A percentile compares a stretch with the other conserved stretches of the same genome.
phyloP scores from a whole-genome alignment of 257 asterid genomes.

The Capsicum pubescens region DNA sequence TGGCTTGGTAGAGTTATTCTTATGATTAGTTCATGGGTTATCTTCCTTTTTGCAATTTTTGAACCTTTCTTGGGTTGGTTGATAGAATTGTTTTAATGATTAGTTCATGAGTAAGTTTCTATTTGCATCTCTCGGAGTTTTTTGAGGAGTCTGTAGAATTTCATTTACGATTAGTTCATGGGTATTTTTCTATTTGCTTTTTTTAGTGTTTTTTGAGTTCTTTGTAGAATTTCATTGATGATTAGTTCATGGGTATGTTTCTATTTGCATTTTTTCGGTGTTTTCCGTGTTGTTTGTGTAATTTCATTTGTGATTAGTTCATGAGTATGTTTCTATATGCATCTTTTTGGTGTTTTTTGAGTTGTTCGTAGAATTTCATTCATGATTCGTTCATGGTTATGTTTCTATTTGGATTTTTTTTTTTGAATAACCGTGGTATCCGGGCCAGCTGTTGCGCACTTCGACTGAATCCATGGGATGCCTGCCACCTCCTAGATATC shows the following conservation, averaged over 20 bases:
- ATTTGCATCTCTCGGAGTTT: neutral
- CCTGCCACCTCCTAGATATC: too few species aligned
- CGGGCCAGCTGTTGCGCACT: too few species aligned
- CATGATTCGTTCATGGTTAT: neutral
- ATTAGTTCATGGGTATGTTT: neutral
- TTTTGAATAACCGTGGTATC: too few species aligned
- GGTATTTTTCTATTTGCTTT: neutral
- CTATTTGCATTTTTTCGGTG: neutral
- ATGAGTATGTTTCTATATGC: neutral
- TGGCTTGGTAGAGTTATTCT: too few species aligned
- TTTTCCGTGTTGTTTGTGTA: too few species aligned
- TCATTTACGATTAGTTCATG: neutral
- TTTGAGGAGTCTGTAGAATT: neutral
- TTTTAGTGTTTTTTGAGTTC: neutral
- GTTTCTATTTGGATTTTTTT: neutral
- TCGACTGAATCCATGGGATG: too few species aligned
- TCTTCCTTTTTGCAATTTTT: too few species aligned
- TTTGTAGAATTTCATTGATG: too few species aligned
- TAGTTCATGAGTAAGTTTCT: neutral
- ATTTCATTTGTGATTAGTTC: neutral
- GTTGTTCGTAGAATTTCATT: neutral
- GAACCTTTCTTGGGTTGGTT: neutral
- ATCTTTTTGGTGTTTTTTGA: neutral
- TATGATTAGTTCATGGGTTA: too few species aligned
- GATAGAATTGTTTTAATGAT: neutral